These are phyloP conservation scores for Blyttiomyces sp. DNA, from an alignment of 371 early-diverging fungal genomes.

Conservation along the genomic window DNA sequence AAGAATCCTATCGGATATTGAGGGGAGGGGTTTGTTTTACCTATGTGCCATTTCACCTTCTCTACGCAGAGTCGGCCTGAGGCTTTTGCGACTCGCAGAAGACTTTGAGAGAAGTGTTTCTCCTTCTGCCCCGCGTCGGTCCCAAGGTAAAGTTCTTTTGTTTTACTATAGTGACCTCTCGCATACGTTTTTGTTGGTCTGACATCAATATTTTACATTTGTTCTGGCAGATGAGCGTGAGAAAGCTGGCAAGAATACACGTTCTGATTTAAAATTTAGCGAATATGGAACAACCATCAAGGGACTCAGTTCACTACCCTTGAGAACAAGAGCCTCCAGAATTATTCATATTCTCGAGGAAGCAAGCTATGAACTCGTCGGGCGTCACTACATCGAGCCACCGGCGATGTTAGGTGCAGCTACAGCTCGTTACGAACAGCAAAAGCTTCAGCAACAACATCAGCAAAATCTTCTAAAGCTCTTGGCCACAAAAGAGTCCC, in stretches of 20 bases:
- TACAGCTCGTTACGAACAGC: slow-evolving; percentile 26
- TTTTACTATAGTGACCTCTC: no score
- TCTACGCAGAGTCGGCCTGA: slow-evolving; percentile 55
- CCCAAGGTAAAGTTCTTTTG: no score
- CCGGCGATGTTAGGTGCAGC: slow-evolving; percentile 10
- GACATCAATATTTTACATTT: no score
- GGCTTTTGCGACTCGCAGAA: not conserved
- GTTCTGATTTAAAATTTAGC: no score
- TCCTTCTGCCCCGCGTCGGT: not conserved
- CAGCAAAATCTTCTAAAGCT: slow-evolving; percentile 21
- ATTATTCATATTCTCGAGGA: slow-evolving; percentile 31
- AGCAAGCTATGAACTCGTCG: slow-evolving; percentile 29
- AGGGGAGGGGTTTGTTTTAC: slow-evolving; percentile 71
- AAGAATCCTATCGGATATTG: slow-evolving; percentile 65
- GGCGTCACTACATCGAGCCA: slow-evolving; percentile 33
- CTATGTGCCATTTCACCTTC: slow-evolving; percentile 60
- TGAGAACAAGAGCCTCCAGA: no score
- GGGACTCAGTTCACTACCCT: no score
- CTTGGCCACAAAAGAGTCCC: slow-evolving; percentile 28
- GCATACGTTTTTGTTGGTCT: no score
- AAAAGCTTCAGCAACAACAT: slow-evolving; percentile 31
- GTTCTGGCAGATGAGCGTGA: no score
- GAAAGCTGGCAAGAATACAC: no score
- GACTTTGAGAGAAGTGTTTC: not conserved
- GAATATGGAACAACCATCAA: no score